Conservation (phyloP, 208 protist genomes). For the Novymonas esmeraldas region DNA sequence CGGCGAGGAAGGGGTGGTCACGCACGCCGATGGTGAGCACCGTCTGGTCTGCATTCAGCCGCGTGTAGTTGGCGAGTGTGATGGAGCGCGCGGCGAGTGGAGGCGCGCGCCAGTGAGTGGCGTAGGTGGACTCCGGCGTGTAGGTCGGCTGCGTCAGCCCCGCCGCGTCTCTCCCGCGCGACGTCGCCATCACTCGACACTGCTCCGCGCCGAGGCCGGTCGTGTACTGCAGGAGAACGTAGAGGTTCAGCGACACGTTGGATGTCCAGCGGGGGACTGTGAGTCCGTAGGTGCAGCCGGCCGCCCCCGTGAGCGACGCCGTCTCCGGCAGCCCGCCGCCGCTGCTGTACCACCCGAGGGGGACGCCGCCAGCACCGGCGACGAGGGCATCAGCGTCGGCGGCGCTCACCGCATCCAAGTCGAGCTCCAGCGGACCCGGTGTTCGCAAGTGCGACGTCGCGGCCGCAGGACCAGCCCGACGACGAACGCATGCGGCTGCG, state of each 20-base stretch:
- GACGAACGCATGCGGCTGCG: conserved; percentile 1
- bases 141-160: conserved; percentile 10
- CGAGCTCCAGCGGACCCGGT: conserved; percentile 8
- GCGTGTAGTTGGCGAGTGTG: conserved; percentile 15
- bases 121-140: conserved; percentile 9
- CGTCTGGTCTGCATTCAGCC: conserved; percentile 23
- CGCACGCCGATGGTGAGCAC: conserved; percentile 21
- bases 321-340: neutral
- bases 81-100: conserved; percentile 1
- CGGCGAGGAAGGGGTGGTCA: conserved; percentile 18
- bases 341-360: conserved; percentile 22
- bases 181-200: conserved; percentile 16
- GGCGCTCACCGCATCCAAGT: conserved; percentile 4
- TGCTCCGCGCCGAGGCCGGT: conserved; percentile 23
- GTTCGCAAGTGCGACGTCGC: neutral
- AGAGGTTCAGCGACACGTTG: neutral
- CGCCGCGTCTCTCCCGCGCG: neutral
- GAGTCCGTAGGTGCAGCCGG: conserved; percentile 20
- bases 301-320: conserved; percentile 8
- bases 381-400: neutral
- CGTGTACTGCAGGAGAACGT: conserved; percentile 18
- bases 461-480: conserved; percentile 1
- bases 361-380: neutral
- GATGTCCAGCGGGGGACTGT: neutral
- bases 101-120: conserved; percentile 7